Percentiles rank a stretch among this genome's conserved stretches.
Evolutionary conservation across 176 grass and related monocot species (phyloP).

Genomic region (Avena eriantha): DNA sequence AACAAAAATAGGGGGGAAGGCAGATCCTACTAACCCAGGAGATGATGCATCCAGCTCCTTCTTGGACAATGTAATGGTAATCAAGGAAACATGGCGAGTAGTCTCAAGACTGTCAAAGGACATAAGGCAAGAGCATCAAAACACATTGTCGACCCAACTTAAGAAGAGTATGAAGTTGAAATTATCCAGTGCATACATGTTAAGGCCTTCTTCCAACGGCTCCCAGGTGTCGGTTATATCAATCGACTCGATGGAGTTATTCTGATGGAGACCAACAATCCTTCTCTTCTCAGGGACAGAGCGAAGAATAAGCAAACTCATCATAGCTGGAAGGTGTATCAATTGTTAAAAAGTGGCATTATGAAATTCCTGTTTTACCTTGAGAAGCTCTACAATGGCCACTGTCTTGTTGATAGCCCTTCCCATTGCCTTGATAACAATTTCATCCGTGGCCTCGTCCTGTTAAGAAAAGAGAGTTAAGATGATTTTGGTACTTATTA

Average conservation of each 20-base stretch:
- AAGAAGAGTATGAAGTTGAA: not conserved
- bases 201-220: conserved; percentile 75
- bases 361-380: conserved; percentile 36
- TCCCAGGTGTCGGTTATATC: conserved; percentile 84
- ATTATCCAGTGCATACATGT: conserved; percentile 30
- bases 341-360: not conserved
- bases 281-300: conserved; percentile 57
- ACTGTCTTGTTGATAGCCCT: conserved; percentile 75
- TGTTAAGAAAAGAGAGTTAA: not conserved
- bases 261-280: conserved; percentile 72
- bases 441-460: conserved; percentile 51
- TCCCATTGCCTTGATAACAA: conserved; percentile 78
- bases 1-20: not conserved
- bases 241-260: conserved; percentile 60
- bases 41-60: conserved; percentile 68
- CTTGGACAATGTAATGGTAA: conserved; percentile 76
- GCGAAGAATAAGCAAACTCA: not conserved
- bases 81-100: conserved; percentile 72
- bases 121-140: not conserved
- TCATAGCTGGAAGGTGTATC: not conserved
- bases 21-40: conserved; percentile 55
- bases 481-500: not conserved
- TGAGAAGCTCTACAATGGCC: conserved; percentile 69
- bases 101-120: conserved; percentile 64
- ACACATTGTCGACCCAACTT: not conserved